Base-by-base conservation (phyloP, 225 moss, liverwort and hornwort genomes). In the Marchantia polymorpha region DNA sequence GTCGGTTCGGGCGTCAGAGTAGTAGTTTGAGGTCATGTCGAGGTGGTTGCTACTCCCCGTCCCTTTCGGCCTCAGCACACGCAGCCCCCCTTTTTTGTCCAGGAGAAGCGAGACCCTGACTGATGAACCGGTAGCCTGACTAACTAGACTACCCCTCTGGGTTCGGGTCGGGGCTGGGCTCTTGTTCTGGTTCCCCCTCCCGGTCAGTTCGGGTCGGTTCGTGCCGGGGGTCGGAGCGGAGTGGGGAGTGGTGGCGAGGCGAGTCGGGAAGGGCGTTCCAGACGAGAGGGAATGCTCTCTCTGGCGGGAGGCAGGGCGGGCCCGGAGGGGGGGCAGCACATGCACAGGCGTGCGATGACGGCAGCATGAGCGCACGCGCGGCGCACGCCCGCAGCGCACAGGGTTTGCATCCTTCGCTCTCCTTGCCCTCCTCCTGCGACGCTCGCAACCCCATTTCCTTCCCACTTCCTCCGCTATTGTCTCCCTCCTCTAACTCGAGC, bases 291-390 rank as follows among this genome's bases (percentile, higher is more conserved):
- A 67, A 31, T 30, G 67, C 27, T 29, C 12, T 13, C 67, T 67
- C 67, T 67, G n/a, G 67, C 67, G 67, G 67, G 67, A 16, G 67
- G 74, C 74, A 55, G 54, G 74, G 74, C 74, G 74, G 74, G 74
- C 74, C 74, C 74, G 20, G 55, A 55, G 74, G 74, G 74, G 27
- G 54, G 74, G 74, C 74, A 74, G 74, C 74, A 74, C 74, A 74
- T 74, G 74, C 74, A 74, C 74, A 74, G 74, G 74, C 74, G 74
- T 74, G 74, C 53, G 56, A 58, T 74, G 74, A 74, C 74, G 74
- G 27, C 74, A 74, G 74, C 74, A 74, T 74, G 74, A 74, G 54
- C 74, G 74, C 74, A 74, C 74, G 53, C 74, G 74, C 74, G 74
- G 74, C 74, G 74, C 74, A 74, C 74, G 74, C 74, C 27, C 74